Conservation (phyloP, 164 flowering plant species). For the Tetracentron sinense region DNA sequence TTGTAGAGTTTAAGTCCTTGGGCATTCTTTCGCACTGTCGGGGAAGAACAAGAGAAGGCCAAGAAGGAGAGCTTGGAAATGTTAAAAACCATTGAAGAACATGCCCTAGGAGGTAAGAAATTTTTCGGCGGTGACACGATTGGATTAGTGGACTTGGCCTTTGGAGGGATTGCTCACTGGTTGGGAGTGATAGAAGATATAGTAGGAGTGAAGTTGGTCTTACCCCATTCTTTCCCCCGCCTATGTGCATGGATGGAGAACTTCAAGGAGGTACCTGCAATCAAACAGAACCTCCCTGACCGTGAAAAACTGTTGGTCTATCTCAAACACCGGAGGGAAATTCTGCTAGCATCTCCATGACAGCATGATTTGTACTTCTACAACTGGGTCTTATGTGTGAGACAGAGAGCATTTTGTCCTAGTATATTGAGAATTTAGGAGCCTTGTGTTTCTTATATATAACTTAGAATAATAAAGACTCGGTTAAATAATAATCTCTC, state of each 20-base stretch:
- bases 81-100: neutral
- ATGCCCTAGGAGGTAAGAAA: neutral
- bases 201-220: neutral
- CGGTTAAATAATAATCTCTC: too few relatives aligned
- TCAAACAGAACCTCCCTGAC: neutral
- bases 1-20: neutral
- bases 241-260: neutral
- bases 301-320: neutral
- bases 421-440: too few relatives aligned
- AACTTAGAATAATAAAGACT: too few relatives aligned
- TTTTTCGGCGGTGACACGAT: neutral
- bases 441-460: too few relatives aligned
- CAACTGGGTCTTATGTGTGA: neutral
- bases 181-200: neutral
- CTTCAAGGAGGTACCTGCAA: neutral
- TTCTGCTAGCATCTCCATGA: neutral
- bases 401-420: too few relatives aligned
- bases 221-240: neutral
- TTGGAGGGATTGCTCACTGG: neutral
- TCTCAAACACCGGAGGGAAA: neutral
- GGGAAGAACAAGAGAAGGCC: conserved; percentile 2
- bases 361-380: too few relatives aligned
- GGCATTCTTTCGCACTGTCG: neutral
- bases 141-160: neutral
- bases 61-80: neutral